A percentile compares a stretch with the other conserved stretches of the same genome.
phyloP scores from a whole-genome alignment of 441 rosid genomes.

The Oxalis stricta region DNA sequence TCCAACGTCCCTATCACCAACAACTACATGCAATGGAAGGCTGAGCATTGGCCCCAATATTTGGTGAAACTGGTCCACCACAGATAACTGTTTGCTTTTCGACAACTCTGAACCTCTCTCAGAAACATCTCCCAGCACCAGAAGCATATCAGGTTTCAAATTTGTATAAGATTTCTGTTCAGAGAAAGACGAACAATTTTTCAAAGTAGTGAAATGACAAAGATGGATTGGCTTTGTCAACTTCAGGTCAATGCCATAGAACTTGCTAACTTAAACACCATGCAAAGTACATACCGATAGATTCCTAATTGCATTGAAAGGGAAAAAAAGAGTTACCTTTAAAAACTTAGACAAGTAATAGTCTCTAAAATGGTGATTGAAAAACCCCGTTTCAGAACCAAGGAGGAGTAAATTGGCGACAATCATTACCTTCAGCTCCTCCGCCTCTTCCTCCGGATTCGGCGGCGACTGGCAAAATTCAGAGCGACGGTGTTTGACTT shows the following conservation, averaged over 20 bases:
- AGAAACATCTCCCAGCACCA: slow-evolving; percentile 51
- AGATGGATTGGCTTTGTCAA: too few species aligned
- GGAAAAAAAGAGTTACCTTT: slow-evolving; percentile 17
- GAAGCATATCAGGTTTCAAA: slow-evolving; percentile 36
- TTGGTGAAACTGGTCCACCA: slow-evolving; percentile 30
- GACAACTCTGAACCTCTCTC: slow-evolving; percentile 34
- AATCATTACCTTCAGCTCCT: slow-evolving; percentile 38
- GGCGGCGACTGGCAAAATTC: not conserved
- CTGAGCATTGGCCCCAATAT: slow-evolving; percentile 35
- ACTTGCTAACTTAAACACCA: too few species aligned
- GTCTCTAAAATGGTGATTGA: slow-evolving; percentile 29
- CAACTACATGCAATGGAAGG: slow-evolving; percentile 40
- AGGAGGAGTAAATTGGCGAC: slow-evolving; percentile 36
- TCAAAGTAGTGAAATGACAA: too few species aligned
- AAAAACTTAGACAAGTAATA: slow-evolving; percentile 46
- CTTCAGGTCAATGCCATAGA: too few species aligned
- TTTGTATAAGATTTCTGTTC: slow-evolving; percentile 7
- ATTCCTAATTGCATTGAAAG: not conserved
- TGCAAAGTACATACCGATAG: too few species aligned
- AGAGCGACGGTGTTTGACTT: slow-evolving; percentile 14
- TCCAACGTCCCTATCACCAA: slow-evolving; percentile 54
- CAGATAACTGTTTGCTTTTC: slow-evolving; percentile 28
- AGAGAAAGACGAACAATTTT: not conserved
- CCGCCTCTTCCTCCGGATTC: slow-evolving; percentile 3
- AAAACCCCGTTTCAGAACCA: slow-evolving; percentile 28